phyloP scores from a whole-genome alignment of 805 yeast genomes.

The Millerozyma miso region DNA sequence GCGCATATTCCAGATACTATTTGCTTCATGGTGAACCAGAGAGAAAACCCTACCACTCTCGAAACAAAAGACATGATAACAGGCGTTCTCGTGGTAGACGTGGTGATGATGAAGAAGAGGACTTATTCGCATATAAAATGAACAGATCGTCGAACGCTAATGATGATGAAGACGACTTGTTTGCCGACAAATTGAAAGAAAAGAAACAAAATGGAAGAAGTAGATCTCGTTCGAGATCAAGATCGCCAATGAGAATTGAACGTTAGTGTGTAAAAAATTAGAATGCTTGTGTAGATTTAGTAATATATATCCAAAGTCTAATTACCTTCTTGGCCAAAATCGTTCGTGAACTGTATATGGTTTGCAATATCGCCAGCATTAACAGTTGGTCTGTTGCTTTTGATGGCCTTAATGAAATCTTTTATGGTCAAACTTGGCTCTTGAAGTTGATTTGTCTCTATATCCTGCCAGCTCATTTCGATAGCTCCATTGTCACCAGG shows the following conservation, averaged over 20 bases:
- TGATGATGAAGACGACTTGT: slow-evolving; percentile 31
- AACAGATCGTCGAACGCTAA: slow-evolving; percentile 6
- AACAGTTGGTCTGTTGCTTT: slow-evolving; percentile 91
- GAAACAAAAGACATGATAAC: slow-evolving; percentile 2
- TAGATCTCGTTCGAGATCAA: slow-evolving; percentile 10
- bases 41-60: slow-evolving; percentile 23
- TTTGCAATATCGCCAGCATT: slow-evolving; percentile 76
- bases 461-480: slow-evolving; percentile 92
- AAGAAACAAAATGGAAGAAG: slow-evolving; percentile 15
- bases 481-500: slow-evolving; percentile 89
- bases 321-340: slow-evolving; percentile 97
- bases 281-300: not conserved
- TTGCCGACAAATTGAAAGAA: slow-evolving; percentile 28
- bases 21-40: slow-evolving; percentile 70
- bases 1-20: slow-evolving; percentile 59
- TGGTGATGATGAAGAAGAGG: slow-evolving; percentile 22
- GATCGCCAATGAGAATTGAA: slow-evolving; percentile 16
- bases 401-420: slow-evolving; percentile 90
- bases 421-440: slow-evolving; percentile 89
- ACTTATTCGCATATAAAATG: slow-evolving; percentile 31
- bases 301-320: slow-evolving; percentile 19
- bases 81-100: slow-evolving; percentile 6
- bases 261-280: not conserved
- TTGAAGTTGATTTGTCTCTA: slow-evolving; percentile 80
- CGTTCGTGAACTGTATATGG: slow-evolving; percentile 85